Conservation (phyloP, 495 filamentous ascomycete species). For the Xylaria bambusicola region DNA sequence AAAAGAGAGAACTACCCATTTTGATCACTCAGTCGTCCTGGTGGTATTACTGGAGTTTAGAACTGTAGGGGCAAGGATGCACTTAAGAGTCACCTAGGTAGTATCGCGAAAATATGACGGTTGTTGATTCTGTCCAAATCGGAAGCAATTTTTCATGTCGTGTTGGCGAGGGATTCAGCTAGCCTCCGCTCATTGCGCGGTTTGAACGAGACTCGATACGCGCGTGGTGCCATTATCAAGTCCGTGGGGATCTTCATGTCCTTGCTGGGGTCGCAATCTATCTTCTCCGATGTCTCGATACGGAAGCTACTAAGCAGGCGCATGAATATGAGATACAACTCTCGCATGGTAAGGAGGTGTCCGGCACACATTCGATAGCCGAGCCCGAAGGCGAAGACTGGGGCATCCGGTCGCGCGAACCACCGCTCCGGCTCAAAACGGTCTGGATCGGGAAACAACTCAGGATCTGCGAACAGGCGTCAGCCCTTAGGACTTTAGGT, state of each 20-base stretch:
- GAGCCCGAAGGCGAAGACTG: slow-evolving; percentile 62
- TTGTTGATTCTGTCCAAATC: no score
- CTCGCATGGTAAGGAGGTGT: slow-evolving; percentile 61
- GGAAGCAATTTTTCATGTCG: background rate
- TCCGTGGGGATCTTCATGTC: slow-evolving; percentile 61
- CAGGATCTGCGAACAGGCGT: slow-evolving; percentile 44
- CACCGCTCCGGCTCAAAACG: slow-evolving; percentile 63
- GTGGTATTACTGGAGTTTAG: no score
- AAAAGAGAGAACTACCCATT: no score
- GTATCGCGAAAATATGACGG: no score
- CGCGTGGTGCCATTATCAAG: slow-evolving; percentile 57
- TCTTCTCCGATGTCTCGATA: slow-evolving; percentile 50
- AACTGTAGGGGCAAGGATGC: no score
- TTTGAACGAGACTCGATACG: slow-evolving; percentile 58
- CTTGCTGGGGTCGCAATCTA: slow-evolving; percentile 56
- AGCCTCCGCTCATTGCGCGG: slow-evolving; percentile 51
- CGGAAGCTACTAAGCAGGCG: slow-evolving; percentile 61
- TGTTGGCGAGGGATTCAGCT: slow-evolving; percentile 31
- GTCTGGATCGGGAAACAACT: slow-evolving; percentile 60
- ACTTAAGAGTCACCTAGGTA: no score
- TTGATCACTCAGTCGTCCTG: no score
- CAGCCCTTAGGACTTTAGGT: background rate
- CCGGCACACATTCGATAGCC: slow-evolving; percentile 70
- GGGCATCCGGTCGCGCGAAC: slow-evolving; percentile 62
- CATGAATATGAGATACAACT: slow-evolving; percentile 67